Evolutionary conservation across 768 basidiomycete species (phyloP), one percentile per base, ranked within the genome.

Genomic region (Podaxis mareebaensis): DNA sequence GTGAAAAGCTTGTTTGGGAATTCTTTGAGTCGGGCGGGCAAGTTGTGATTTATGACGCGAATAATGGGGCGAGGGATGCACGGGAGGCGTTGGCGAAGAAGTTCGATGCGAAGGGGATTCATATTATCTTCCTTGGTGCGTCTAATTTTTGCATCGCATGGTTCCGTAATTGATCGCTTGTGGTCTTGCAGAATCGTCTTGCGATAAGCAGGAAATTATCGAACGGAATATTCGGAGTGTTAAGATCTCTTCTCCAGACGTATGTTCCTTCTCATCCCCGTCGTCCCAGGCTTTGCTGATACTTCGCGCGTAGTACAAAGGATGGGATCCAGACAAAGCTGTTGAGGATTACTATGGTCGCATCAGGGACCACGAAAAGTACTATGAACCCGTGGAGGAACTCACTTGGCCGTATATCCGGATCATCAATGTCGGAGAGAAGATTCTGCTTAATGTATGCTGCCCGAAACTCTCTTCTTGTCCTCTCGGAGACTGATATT

Each of bases 21-120:
- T 97, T 91, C 76, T 99, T 96, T 75, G 81, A 83, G 63, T 77
- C 75, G 2, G 91, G 93, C 4, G 97, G 96, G 0, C 97, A 99
- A 74, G 96, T 99, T 26, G 94, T 96, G 40, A 96, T 99, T 66
- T 99, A 98, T 78, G 97, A 99, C 73, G 97, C 97, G 30, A 99
- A 99, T 72, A 98, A 98, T 68, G 95, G 95, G 1, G 87, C 86
- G 6, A 79, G 81, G 22, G 83, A 81, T 53, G 83, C 82, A 33
- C 79, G 97, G 60, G 86, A 90, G 65, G 78, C 79, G 22, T 74
- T 97, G 54, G 88, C 89, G 0, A 88, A 95, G 76, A 95, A 87
- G 76, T 98, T 96, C 70, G 90, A 92, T 73, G 84, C 85, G 70
- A 83, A 76, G 22, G 95, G 92, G 0, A 90, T 98, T 57, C 96